Base-by-base conservation (phyloP, 495 filamentous ascomycete species). In the Oidiodendron maius region DNA sequence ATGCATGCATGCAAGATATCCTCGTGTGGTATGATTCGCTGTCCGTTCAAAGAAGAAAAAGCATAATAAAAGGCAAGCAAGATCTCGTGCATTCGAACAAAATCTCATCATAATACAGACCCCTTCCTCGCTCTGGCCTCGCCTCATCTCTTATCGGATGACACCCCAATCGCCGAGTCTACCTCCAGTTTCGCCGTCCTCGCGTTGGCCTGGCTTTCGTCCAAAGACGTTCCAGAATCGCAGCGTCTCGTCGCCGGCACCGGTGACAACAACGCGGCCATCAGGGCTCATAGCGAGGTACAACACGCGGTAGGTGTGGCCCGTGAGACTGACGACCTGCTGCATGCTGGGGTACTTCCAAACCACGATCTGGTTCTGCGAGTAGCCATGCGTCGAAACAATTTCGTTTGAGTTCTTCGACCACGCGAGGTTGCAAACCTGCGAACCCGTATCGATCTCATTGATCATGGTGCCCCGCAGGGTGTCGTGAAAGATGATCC, bases 271-370 rank as follows among this genome's bases (percentile, higher is more conserved):
- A 5, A 86, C 86, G 56, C 88, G 80, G 11, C 93, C 93, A 58
- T 97, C 93, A 0, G 93, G 94, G 51, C 89, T 95, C 90, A 97
- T 97, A 5, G 90, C 89, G 18, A 98, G 76, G 64, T 97, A 98
- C 3, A 98, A 75, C 4, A 98, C 93, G 43, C 93, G 81, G 66
- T 91, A 98, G 0, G 93, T 98, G 64, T 98, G 93, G 0, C 93
- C 93, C 0, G 94, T 97, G 28, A 98, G 69, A 49, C 86, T 94
- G 12, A 86, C 93, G 4, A 98, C 89, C 58, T 96, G 93, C 32
- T 86, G 87, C 94, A 98, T 97, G 59, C 81, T 86, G 1, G 93
- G 93, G 62, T 97, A 97, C 62, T 97, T 97, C 93, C 93, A 98
- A 48, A 98, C 84, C 15, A 97, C 89, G 55, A 98, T 96, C 63